Conservation (phyloP, 2,329 filamentous ascomycete species). For the Coniochaeta prunicola region DNA sequence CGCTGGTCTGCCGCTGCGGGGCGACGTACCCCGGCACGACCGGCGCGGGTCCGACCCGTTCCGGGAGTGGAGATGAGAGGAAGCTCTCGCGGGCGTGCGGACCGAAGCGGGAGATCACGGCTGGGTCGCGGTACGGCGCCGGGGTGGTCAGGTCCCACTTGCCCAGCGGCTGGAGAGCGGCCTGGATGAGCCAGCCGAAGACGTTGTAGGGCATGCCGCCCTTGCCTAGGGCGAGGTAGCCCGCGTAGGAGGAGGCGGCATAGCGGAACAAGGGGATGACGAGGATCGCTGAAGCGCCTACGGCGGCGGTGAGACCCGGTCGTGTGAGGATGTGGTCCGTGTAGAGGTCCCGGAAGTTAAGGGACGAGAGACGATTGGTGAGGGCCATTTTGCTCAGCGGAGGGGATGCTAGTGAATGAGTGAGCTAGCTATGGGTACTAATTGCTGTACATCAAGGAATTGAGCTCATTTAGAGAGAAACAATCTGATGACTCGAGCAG, state of each 20-base stretch:
- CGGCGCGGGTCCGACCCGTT: constrained; percentile 19
- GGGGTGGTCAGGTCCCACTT: constrained; percentile 23
- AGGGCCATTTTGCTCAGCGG: not conserved
- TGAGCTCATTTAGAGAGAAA: too few species aligned
- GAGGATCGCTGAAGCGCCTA: constrained; percentile 5
- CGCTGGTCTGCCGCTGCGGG: constrained; percentile 30
- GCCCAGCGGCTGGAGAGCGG: constrained; percentile 22
- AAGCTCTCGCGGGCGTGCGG: constrained; percentile 16
- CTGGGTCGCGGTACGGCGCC: constrained; percentile 13
- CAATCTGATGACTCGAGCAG: too few species aligned
- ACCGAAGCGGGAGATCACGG: constrained; percentile 16
- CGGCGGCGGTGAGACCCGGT: constrained; percentile 2
- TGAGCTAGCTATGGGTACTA: too few species aligned
- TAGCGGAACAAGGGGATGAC: constrained; percentile 12
- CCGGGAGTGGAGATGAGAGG: constrained; percentile 9
- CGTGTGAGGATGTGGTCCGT: not conserved
- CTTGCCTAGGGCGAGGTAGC: constrained; percentile 32
- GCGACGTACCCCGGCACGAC: constrained; percentile 24
- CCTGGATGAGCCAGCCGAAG: constrained; percentile 31
- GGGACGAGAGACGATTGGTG: not conserved
- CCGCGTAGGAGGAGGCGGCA: constrained; percentile 25
- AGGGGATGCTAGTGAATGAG: too few species aligned
- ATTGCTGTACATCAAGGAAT: too few species aligned
- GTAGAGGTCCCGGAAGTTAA: not conserved
- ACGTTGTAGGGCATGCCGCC: constrained; percentile 36